Evolutionary conservation across 164 flowering plant genomes (phyloP), one percentile per base, ranked within the genome.

Genomic region (Aristolochia contorta): DNA sequence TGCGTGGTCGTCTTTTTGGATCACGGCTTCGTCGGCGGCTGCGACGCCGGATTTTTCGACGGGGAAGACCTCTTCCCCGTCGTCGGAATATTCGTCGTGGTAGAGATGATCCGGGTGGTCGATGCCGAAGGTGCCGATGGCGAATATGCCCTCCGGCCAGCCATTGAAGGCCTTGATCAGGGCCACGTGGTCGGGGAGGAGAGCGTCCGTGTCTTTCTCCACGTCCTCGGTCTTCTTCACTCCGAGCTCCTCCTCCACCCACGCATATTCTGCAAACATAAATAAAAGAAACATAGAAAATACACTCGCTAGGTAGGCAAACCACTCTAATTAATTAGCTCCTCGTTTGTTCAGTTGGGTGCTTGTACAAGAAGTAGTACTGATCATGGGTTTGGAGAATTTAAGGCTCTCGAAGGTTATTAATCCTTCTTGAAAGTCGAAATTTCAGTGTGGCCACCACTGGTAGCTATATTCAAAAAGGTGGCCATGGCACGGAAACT

Each of bases 71-170:
- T 73, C 72, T 47, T 59, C 69, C 20, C 69, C 51, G 4, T 66
- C 32, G 12, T 58, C 62, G 62, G 51, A 63, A 49, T 58, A 24
- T 46, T 71, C 72, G 47, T 62, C 60, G 6, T 60, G 67, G 61
- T 23, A 49, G 24, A 62, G 32, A 30, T 23, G 32, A 30, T 23
- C n/a, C 20, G 80, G 32, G 5, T 78, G 77, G 50, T 82, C 77
- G 56, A 75, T 72, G 6, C 93, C 93, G 12, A 86, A 76, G 2
- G 93, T 86, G 23, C 93, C 93, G 30, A 86, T 86, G 6, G 86
- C 64, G 7, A 86, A 67, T 54, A 86, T 73, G 48, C 87, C 89
- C 27, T 81, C 78, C 55, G 60, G 74, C 93, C 89, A 84, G 9
- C 76, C 75, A 30, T 79, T 80, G 19, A 81, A 66, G 54, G 70